Base-by-base conservation (phyloP, 371 early-diverging fungal species). In the Apophysomyces trapeziformis region DNA sequence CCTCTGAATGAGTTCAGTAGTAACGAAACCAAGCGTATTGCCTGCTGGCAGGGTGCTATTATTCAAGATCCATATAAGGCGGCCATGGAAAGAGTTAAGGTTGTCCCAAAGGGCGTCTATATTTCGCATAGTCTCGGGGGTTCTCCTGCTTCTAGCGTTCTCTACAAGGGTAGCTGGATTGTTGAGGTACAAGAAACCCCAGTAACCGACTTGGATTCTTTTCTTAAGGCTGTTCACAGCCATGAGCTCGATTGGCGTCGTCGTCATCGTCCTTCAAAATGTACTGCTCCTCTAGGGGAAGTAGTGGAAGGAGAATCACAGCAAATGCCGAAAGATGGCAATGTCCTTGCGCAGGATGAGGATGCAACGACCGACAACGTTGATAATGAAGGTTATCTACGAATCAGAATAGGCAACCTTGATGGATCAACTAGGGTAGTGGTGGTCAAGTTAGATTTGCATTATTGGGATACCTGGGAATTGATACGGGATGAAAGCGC, bases 21-120 rank as follows among this genome's bases (percentile, higher is more conserved):
- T 12, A 82, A 83, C 32, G 89, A 84, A 41, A 86, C 87, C 8
- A 80, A 77, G 14, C 79, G 85, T 9, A 81, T 93, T 8, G 77
- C 95, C 18, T 78, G 89, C 11, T 96, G 96, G 96, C 89, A 89
- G 8, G 96, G 96, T n/a, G 95, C 94, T 0, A 69, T 94, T 37
- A 81, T 95, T n/a, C 92, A 93, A 67, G 74, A 68, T 57, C 95
- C 96, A 0, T 93, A 95, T 77, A 82, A 87, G 37, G 92, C 95
- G 1, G 94, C 93, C 4, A 79, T 89, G 47, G 92, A 93, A 69
- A 96, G 95, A 74, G 87, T 90, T 32, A 79, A 87, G 5, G 75
- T 76, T 16, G 76, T 91, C 16, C 95, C 95, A 1, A 76, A 81
- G 0, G 80, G 84, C 7, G 90, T 94, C 37, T 96, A 95, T 75